Evolutionary conservation across 257 asterid genomes (phyloP).

Genomic region (Salvia hispanica): DNA sequence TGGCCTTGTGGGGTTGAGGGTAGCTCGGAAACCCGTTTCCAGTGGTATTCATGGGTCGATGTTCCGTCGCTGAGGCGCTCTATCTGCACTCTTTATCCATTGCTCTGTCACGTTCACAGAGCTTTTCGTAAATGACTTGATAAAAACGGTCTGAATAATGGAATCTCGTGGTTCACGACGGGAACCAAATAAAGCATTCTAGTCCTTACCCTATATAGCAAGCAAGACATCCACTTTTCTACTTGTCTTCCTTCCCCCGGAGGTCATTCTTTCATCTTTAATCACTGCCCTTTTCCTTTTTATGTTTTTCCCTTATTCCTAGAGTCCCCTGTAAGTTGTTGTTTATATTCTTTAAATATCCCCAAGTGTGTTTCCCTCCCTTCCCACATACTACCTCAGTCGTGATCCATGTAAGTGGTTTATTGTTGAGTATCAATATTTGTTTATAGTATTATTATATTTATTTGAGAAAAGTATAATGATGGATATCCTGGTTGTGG

Average conservation of each 20-base stretch:
- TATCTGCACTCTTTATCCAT: no score
- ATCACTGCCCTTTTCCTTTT: not conserved
- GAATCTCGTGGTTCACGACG: conserved; percentile 13
- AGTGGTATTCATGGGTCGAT: no score
- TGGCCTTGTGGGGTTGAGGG: no score
- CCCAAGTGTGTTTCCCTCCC: not conserved
- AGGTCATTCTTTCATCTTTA: conserved; percentile 26
- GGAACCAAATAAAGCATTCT: not conserved
- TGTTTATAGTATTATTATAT: no score
- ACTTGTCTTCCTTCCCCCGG: not conserved
- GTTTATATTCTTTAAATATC: conserved; percentile 22
- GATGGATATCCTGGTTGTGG: no score
- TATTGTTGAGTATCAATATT: no score
- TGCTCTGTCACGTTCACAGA: no score
- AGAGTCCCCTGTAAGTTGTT: conserved; percentile 19
- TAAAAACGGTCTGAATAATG: not conserved
- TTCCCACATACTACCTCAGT: not conserved
- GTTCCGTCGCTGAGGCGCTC: no score
- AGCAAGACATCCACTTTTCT: conserved; percentile 21
- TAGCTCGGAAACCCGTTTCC: no score
- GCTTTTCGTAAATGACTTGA: not conserved
- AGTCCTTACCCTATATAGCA: not conserved
- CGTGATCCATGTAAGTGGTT: not conserved
- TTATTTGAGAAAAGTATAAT: no score
- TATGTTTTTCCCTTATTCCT: conserved; percentile 17